Evolutionary conservation across 2,329 filamentous ascomycete genomes (phyloP).

Genomic region (Penicillium hesseltinei): DNA sequence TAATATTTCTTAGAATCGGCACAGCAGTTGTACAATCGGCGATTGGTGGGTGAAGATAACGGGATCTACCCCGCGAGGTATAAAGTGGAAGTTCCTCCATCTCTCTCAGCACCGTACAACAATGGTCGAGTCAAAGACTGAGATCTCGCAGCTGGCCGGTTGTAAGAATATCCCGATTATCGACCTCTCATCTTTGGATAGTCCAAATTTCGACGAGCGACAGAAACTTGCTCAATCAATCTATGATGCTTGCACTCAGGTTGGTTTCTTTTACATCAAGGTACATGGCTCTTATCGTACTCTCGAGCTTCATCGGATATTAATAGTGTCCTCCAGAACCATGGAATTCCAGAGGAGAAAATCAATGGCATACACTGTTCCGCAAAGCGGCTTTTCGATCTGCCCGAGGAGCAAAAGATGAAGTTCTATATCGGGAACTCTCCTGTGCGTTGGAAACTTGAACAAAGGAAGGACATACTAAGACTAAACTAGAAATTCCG

Average conservation of each 20-base stretch:
- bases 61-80: constrained; percentile 4
- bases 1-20: not conserved
- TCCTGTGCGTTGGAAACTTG: constrained; percentile 5
- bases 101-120: not conserved
- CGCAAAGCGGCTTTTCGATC: constrained; percentile 43
- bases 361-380: constrained; percentile 15
- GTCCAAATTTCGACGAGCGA: constrained; percentile 34
- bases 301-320: not conserved
- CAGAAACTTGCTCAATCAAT: constrained; percentile 42
- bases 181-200: constrained; percentile 45
- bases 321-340: constrained; percentile 14
- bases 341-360: constrained; percentile 21
- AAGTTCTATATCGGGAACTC: constrained; percentile 39
- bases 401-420: constrained; percentile 44
- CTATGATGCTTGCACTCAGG: constrained; percentile 38
- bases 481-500: constrained; percentile 21
- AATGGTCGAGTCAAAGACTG: not conserved
- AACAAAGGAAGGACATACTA: not conserved
- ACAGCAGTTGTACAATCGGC: not conserved
- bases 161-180: constrained; percentile 44
- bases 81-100: not conserved
- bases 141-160: constrained; percentile 10
- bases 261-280: constrained; percentile 49
- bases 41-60: not conserved
- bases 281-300: constrained; percentile 1